Base-by-base conservation (phyloP, 2,329 filamentous ascomycete genomes). In the Exophiala bonariae region DNA sequence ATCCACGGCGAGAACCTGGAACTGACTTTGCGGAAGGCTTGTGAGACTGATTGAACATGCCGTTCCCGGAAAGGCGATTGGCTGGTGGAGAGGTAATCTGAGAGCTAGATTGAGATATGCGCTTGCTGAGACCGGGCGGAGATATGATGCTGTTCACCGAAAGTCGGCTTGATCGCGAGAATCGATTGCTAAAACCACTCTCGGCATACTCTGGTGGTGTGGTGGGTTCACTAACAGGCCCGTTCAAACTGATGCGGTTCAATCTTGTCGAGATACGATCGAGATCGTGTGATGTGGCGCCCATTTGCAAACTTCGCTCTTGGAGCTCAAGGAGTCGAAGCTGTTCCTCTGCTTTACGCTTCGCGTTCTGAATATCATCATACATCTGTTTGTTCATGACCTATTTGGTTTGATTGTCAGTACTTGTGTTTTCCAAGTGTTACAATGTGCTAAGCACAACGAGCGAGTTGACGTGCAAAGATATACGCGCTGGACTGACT, bases 361-460 rank as follows among this genome's bases (percentile, higher is more conserved):
- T 89, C 67, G 95, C 89, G 69, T 95, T 89, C 57, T 89, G 82
- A 61, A 97, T 84, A 63, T 85, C 84, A 68, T 97, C 92, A 73
- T 95, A 95, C 68, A 96, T 90, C 63, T 88, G 76, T 63, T 90
- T 89, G 72, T 96, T 96, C 72, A 93, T 93, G 67, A 96, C 91
- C 64, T 96, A 82, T 40, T 17, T 11, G n/a, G 22, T 19, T 41
- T 30, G 8, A 14, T n/a, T 36, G 19, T 55, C 37, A 52, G 52
- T 28, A 17, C 8, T 17, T 37, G 11, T 18, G 11, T 6, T 26
- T 26, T 6, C 11, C 6, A 26, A 26, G 23, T n/a, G n/a, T n/a
- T n/a, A n/a, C n/a, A n/a, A n/a, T n/a, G n/a, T n/a, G n/a, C n/a
- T n/a, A n/a, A n/a, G n/a, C n/a, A n/a, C n/a, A n/a, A n/a, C n/a